Evolutionary conservation across 148 eudicot species (phyloP), one percentile per base, ranked within the genome.

Genomic region (Suaeda aralocaspica): DNA sequence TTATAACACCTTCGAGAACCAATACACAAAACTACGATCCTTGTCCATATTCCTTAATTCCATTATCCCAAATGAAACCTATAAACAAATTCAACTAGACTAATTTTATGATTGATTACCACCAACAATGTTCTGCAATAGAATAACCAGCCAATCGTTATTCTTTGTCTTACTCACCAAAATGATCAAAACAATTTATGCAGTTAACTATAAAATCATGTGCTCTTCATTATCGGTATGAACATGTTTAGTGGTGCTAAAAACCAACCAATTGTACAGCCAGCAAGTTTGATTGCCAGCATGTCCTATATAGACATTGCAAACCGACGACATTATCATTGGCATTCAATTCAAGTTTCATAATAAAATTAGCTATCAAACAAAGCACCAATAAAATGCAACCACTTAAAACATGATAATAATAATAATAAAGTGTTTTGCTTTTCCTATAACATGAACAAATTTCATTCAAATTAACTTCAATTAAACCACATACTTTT

Each of bases 401-500:
- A 4, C 41, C 41, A 36, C 5, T 8, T 36, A 36, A 36, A 36
- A 36, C 41, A 36, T 36, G 41, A 36, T 36, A 24, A 22, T n/a
- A n/a, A n/a, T n/a, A n/a, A n/a, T n/a, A n/a, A n/a, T n/a, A n/a
- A n/a, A n/a, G n/a, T n/a, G n/a, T n/a, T n/a, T n/a, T n/a, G n/a
- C n/a, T n/a, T n/a, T n/a, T n/a, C n/a, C n/a, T n/a, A 6, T 9
- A 53, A 21, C 15, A 36, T 10, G 24, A 7, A 28, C 18, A 57
- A 70, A 41, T 26, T 34, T 39, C 24, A 25, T 36, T 3, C 8
- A 48, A 19, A n/a, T 46, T 18, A 48, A 55, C 13, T 50, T 18
- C 31, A 78, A 21, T 30, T 39, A 24, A 24, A 62, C 15, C 53
- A 6, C 82, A 72, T 80, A 89, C 97, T 80, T 81, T 86, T 84